Base-by-base conservation (phyloP, 176 grass and related monocot species). In the Olyra latifolia region DNA sequence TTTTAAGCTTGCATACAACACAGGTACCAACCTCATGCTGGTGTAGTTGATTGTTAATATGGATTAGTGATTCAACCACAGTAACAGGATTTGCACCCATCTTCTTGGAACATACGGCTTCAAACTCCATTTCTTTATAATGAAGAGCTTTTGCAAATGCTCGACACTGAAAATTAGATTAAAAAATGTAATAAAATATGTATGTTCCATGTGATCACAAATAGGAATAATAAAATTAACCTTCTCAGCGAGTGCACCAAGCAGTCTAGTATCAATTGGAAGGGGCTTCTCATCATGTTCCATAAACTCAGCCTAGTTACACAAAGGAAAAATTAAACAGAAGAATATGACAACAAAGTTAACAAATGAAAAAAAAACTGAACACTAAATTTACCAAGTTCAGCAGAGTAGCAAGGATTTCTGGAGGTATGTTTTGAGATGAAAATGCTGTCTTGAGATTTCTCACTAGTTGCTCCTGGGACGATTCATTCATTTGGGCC, bases 91-190 rank as follows among this genome's bases (percentile, higher is more conserved):
- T 98, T 83, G 95, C 90, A 74, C 95, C 95, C 88, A 93, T 98
- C 78, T 98, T 95, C 78, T 98, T 98, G 22, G 88, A 93, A 77
- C 90, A 91, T 72, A 91, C 88, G 60, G 95, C 95, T 84, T 95
- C 91, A 84, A 98, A 98, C 78, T 98, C 92, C 92, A 98, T 98
- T 95, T 98, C 95, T 85, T 98, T 98, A 78, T 98, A 98, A 72
- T 98, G 95, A 24, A 98, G 92, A 48, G 95, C 95, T 87, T 98
- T 98, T 47, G 95, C 92, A 84, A 91, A 98, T 62, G 95, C 92
- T 85, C 92, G 95, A 68, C 95, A 98, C 95, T 98, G 78, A 69
- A 56, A 23, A 75, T 43, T 76, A 67, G 19, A 75, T 85, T 38
- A 27, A 19, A 85, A 65, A 24, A 42, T 76, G 62, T 4, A 62